Conservation (phyloP, 805 yeast genomes). For the Hanseniaspora osmophila region DNA sequence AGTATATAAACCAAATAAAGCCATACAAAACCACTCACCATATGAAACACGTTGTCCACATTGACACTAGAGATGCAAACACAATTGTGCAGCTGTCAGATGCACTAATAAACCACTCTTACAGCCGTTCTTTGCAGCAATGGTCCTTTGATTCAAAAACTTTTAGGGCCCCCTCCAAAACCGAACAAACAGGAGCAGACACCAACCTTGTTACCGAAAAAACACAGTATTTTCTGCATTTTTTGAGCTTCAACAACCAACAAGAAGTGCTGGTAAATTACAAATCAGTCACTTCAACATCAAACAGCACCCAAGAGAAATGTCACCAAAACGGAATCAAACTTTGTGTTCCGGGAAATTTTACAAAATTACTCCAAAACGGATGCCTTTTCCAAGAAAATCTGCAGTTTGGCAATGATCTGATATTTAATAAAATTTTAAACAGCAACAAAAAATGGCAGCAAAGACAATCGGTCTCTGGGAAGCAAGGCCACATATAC, state of each 20-base stretch:
- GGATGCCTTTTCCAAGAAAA: background rate
- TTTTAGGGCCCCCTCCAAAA: background rate
- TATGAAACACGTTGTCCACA: background rate
- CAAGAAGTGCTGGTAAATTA: background rate
- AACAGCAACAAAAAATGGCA: slow-evolving; percentile 6
- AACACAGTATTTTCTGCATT: background rate
- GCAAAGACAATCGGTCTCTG: slow-evolving; percentile 2
- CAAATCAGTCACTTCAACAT: background rate
- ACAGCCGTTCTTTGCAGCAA: background rate
- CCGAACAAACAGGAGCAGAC: background rate
- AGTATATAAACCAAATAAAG: too few species aligned
- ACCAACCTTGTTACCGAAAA: background rate
- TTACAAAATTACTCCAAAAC: background rate
- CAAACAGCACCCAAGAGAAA: background rate
- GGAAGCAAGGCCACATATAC: background rate
- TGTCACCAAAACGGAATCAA: background rate
- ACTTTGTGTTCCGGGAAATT: background rate
- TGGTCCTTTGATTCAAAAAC: background rate
- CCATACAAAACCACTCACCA: background rate
- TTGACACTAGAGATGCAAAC: background rate
- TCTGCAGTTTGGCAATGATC: background rate
- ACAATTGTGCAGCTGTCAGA: background rate
- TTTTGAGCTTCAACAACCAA: background rate
- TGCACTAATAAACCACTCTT: background rate
- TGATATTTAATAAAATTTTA: background rate